phyloP scores from a whole-genome alignment of 1,139 yeast species.

The Candida anutae region DNA sequence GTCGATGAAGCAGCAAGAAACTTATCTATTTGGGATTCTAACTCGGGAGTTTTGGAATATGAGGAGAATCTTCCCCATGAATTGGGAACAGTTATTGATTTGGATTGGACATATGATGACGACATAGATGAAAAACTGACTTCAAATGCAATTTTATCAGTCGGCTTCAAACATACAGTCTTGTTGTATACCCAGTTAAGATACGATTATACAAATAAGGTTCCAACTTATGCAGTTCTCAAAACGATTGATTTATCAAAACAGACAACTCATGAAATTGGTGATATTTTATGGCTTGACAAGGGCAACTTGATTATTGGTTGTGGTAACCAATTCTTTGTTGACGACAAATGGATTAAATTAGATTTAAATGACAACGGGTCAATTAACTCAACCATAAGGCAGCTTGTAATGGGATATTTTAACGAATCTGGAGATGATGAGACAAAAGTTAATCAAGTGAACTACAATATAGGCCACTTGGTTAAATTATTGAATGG shows the following conservation, averaged over 20 bases:
- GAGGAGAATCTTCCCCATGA: slow-evolving; percentile 35
- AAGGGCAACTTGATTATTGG: slow-evolving; percentile 78
- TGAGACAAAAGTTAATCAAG: slow-evolving; percentile 11
- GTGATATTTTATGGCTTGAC: slow-evolving; percentile 81
- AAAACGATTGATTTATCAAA: slow-evolving; percentile 63
- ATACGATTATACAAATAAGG: slow-evolving; percentile 76
- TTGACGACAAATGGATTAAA: slow-evolving; percentile 59
- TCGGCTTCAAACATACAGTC: slow-evolving; percentile 63
- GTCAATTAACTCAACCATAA: slow-evolving; percentile 27
- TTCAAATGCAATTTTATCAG: slow-evolving; percentile 67
- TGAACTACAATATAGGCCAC: slow-evolving; percentile 32
- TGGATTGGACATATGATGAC: slow-evolving; percentile 77
- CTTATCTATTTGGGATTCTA: slow-evolving; percentile 72
- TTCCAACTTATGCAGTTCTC: slow-evolving; percentile 72
- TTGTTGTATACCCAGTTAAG: slow-evolving; percentile 72
- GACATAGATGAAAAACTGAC: slow-evolving; percentile 17
- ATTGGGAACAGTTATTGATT: slow-evolving; percentile 40
- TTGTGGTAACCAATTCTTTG: slow-evolving; percentile 81
- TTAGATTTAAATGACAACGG: slow-evolving; percentile 20
- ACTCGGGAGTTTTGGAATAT: slow-evolving; percentile 62
- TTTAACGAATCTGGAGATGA: slow-evolving; percentile 15
- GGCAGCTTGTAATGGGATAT: slow-evolving; percentile 45
- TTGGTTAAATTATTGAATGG: slow-evolving; percentile 77
- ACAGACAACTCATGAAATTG: slow-evolving; percentile 73
- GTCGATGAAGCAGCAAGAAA: slow-evolving; percentile 44